Percentiles rank a stretch among this genome's conserved stretches.
Conservation (phyloP, 371 early-diverging fungal species). For the Mucor indicus region DNA sequence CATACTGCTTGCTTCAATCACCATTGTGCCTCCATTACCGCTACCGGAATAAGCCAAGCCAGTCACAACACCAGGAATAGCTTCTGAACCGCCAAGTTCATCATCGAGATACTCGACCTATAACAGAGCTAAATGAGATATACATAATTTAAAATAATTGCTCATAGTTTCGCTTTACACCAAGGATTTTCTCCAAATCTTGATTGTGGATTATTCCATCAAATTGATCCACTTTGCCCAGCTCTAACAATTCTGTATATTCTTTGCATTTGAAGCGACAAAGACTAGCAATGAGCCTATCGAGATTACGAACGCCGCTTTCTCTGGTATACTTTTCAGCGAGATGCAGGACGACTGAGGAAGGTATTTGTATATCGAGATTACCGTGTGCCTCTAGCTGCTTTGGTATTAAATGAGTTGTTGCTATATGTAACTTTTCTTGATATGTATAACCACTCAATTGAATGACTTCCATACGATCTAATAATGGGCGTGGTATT, state of each 20-base stretch:
- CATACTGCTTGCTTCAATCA: constrained; percentile 77
- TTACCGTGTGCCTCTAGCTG: constrained; percentile 72
- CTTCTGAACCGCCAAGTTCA: constrained; percentile 59
- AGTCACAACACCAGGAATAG: constrained; percentile 73
- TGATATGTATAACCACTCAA: constrained; percentile 79
- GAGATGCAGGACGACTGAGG: constrained; percentile 57
- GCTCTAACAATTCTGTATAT: constrained; percentile 46
- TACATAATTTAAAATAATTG: background rate
- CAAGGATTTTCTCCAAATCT: constrained; percentile 31
- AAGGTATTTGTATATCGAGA: constrained; percentile 38
- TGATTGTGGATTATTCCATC: constrained; percentile 12
- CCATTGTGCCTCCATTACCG: constrained; percentile 77
- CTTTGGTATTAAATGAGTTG: constrained; percentile 67
- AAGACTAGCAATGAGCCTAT: constrained; percentile 74
- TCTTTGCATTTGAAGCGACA: constrained; percentile 74
- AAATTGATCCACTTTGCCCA: constrained; percentile 5
- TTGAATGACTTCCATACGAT: too few relatives aligned
- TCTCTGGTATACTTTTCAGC: constrained; percentile 76
- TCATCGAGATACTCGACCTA: constrained; percentile 41
- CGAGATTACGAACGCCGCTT: constrained; percentile 81
- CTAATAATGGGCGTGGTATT: too few relatives aligned
- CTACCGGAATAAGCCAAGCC: constrained; percentile 81
- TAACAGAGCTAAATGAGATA: background rate
- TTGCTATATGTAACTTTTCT: constrained; percentile 63
- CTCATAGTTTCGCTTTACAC: constrained; percentile 26